Conservation (phyloP, 2,329 filamentous ascomycete species). For the Fusarium austroafricanum region DNA sequence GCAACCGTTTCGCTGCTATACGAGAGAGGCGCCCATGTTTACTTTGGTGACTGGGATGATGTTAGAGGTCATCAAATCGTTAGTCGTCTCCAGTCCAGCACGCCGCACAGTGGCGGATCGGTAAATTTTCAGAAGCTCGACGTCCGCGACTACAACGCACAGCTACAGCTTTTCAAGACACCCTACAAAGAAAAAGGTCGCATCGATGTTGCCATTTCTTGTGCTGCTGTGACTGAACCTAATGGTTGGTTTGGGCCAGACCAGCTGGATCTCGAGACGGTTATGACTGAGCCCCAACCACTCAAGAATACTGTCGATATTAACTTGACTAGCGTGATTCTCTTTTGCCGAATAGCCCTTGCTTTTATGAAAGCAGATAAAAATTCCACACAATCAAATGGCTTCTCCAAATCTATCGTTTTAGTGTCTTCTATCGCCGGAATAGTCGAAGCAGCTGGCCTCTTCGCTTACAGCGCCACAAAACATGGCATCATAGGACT, state of each 20-base stretch:
- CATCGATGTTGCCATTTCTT: background rate
- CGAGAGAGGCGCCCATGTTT: background rate
- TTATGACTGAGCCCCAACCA: background rate
- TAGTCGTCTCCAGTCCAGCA: background rate
- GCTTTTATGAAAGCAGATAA: background rate
- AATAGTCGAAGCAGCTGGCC: background rate
- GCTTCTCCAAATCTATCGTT: background rate
- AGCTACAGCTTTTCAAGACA: background rate
- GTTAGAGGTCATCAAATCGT: background rate
- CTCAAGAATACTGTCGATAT: background rate
- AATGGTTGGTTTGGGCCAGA: background rate
- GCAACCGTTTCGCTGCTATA: background rate
- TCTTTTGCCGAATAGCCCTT: background rate
- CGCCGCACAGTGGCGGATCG: background rate
- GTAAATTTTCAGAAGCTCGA: background rate
- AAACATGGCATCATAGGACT: background rate
- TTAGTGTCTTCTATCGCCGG: background rate
- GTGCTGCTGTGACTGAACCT: background rate
- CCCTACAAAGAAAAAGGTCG: background rate
- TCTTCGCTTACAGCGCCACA: constrained; percentile 3
- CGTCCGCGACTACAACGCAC: background rate
- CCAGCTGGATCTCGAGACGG: background rate
- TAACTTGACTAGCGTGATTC: background rate
- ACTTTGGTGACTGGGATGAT: background rate
- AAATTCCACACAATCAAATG: accelerated